These are phyloP conservation scores for Ophiocordyceps sinensis DNA, from an alignment of 2,329 filamentous ascomycete species.

Conservation along the genomic window DNA sequence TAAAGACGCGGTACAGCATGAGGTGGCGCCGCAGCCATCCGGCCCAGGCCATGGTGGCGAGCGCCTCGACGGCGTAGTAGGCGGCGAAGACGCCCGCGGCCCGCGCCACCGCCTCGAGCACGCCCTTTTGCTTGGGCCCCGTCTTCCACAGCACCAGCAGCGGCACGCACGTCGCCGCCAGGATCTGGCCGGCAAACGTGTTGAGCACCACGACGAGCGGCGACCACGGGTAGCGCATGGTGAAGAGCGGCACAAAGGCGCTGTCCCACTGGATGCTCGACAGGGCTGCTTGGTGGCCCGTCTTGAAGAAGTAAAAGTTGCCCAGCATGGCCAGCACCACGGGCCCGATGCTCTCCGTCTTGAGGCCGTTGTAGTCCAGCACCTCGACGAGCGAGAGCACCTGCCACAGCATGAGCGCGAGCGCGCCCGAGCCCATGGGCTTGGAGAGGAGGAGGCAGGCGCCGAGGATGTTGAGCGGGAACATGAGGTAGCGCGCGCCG, in stretches of 20 bases:
- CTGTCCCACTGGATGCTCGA: slow-evolving; percentile 90
- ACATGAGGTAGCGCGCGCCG: slow-evolving; percentile 75
- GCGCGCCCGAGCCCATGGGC: slow-evolving; percentile 79
- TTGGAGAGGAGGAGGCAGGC: slow-evolving; percentile 74
- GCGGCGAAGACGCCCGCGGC: slow-evolving; percentile 61
- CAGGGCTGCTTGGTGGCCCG: slow-evolving; percentile 82
- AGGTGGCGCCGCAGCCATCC: slow-evolving; percentile 78
- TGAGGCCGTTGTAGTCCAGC: slow-evolving; percentile 44
- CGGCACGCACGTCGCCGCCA: slow-evolving; percentile 67
- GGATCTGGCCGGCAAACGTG: slow-evolving; percentile 77
- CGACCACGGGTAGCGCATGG: slow-evolving; percentile 78
- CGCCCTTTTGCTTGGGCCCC: slow-evolving; percentile 53
- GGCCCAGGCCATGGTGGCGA: slow-evolving; percentile 84
- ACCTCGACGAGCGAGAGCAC: slow-evolving; percentile 64
- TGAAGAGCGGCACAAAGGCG: slow-evolving; percentile 77
- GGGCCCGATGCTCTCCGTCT: slow-evolving; percentile 63
- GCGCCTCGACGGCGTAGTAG: slow-evolving; percentile 69
- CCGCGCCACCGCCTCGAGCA: slow-evolving; percentile 57
- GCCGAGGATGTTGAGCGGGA: slow-evolving; percentile 65
- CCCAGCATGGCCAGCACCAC: slow-evolving; percentile 77
- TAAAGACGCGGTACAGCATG: slow-evolving; percentile 94
- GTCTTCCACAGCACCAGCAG: slow-evolving; percentile 82
- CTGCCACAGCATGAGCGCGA: slow-evolving; percentile 76
- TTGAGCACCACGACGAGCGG: slow-evolving; percentile 73
- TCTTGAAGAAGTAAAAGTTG: slow-evolving; percentile 94